Evolutionary conservation across 345 rosid species (phyloP), one percentile per base, ranked within the genome.

Genomic region (Boechera stricta): DNA sequence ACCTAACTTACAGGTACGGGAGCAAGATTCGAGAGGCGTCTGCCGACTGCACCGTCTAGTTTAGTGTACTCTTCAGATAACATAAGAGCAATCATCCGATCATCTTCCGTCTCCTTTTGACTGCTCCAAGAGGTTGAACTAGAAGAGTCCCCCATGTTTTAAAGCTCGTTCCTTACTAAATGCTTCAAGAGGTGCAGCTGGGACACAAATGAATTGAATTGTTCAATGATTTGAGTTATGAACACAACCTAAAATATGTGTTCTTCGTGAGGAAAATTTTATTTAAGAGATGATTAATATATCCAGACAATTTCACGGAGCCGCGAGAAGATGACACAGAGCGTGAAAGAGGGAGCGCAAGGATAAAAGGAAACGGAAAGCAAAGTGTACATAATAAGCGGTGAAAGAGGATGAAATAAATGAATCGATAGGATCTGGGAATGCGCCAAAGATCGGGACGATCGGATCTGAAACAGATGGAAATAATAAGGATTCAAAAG

Each of bases 51-150:
- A 70, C 90, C 90, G 65, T 92, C 97, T 32, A 84, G 73, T n/a
- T 89, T 80, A 10, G 88, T 89, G 70, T 79, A 89, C 74, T 94
- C 97, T 82, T 94, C 97, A 5, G 98, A 81, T 67, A 94, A 77
- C 33, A 89, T 85, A 49, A 80, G 79, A 64, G 97, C 97, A 78
- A 94, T 94, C 97, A 92, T 88, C 64, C 83, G 85, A 45, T 94
- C 98, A 84, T 94, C 97, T 72, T 92, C 92, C 0, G 80, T 81
- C 66, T 86, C 91, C 79, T 55, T 90, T 64, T 85, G 91, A 72
- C 92, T 91, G 87, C 93, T 87, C 85, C 84, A 72, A 15, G 93
- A 89, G 67, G 89, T 86, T n/a, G 98, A 91, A 82, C 90, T 87
- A 36, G 97, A 94, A 73, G 85, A 83, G 53, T 90, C 95, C 45